Evolutionary conservation across 352 stramenopile genomes (phyloP), one percentile per base, ranked within the genome.

Genomic region (Globisporangium yorkense): DNA sequence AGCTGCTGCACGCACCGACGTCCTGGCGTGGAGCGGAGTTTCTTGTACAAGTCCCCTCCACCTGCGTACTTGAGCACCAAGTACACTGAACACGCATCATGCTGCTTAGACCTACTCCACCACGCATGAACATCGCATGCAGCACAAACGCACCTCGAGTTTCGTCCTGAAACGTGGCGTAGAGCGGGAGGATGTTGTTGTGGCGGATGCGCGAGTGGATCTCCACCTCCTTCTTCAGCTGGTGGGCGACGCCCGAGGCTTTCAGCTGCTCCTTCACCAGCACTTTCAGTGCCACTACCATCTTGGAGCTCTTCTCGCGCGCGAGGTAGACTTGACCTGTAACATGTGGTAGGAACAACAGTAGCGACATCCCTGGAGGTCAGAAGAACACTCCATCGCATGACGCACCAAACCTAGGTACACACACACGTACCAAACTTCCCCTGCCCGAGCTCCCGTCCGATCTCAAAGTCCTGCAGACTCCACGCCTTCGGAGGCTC

Each of bases 121-220:
- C 31, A 5, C 16, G 15, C 4, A 27, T 56, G 18, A 18, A 41
- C 18, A 55, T 8, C 27, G 51, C 31, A 24, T 10, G 27, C 31
- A n/a, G n/a, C 9, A 20, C 0, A 0, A n/a, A n/a, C 53, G 9
- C 48, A 84, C 75, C 75, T 60, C 79, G 77, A 8, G 68, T 86
- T 41, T 80, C 67, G 65, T 93, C 85, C 59, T 94, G 83, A 61
- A 94, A 94, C 6, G 77, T 89, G 15, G 80, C 86, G 63, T 93
- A 92, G 21, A 97, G 66, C 13, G 75, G 79, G 37, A 97, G 58
- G 41, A 97, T 96, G 63, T 96, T 88, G 51, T 78, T 66, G 62
- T 97, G 88, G 10, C 79, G 75, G 57, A 97, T 93, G 5, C 84
- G 82, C 29, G 78, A 94, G 58, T 97, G 91, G 59, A 98, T 93